A percentile compares a stretch with the other conserved stretches of the same genome.
Evolutionary conservation across 202 grass and related monocot genomes (phyloP).

Genomic region (Schoenoplectus triqueter): DNA sequence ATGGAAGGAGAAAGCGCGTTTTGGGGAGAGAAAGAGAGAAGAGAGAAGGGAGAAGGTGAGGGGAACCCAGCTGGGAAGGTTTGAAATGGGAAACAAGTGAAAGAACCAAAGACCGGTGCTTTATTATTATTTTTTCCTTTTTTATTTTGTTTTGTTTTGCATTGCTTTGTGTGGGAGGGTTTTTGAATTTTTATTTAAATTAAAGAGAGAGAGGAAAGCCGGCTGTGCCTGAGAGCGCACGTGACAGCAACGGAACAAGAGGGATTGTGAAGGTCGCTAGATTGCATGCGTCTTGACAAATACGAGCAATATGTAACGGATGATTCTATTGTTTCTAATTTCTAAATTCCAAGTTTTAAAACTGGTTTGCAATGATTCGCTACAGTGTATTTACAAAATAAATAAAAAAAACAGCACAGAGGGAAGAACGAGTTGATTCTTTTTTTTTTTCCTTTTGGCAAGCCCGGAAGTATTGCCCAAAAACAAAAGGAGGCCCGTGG

Average conservation of each 20-base stretch:
- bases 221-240: slow-evolving; percentile 33
- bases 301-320: neutral
- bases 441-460: neutral
- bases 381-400: neutral
- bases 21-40: neutral
- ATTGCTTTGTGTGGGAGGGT: neutral
- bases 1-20: slow-evolving; percentile 66
- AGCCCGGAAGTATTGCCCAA: neutral
- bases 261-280: slow-evolving; percentile 27
- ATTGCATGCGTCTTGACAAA: slow-evolving; percentile 11
- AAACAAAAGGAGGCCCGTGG: neutral
- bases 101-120: slow-evolving; percentile 26
- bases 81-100: slow-evolving; percentile 48
- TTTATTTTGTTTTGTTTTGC: neutral
- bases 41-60: slow-evolving; percentile 12
- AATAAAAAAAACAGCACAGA: neutral
- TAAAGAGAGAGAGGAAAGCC: slow-evolving; percentile 48
- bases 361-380: neutral
- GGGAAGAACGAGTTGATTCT: neutral
- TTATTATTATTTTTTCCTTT: neutral
- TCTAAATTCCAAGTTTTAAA: too few species aligned
- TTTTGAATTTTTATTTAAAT: slow-evolving; percentile 40
- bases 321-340: too few species aligned
- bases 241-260: neutral
- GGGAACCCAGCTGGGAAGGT: slow-evolving; percentile 34